Base-by-base conservation (phyloP, 2,329 filamentous ascomycete species). In the Arthrobotrys megalospora region DNA sequence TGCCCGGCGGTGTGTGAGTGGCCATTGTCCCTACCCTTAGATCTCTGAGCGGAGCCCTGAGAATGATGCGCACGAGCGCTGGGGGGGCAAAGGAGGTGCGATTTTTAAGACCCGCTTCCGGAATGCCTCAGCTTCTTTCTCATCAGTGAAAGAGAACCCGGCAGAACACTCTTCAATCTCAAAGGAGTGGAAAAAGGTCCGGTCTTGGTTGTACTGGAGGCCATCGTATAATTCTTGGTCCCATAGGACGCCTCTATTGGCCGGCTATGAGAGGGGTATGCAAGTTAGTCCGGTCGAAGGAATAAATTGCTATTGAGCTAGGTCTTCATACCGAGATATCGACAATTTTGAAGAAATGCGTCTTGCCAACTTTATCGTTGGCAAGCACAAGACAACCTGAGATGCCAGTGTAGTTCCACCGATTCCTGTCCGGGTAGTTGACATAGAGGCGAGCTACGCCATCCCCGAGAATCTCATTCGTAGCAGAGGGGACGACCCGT, bases 81-180 rank as follows among this genome's bases (percentile, higher is more conserved):
- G 16, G 72, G 72, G 72, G 19, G 72, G 65, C 21, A 69, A 19
- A 60, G 50, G 72, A 8, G 72, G 72, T 47, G 94, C 95, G 85
- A 95, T 94, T 89, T 97, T 97, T 86, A 98, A 94, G 80, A 99
- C 93, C 87, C 97, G 98, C 88, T 97, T 97, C 85, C 94, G 91
- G 86, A 99, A 98, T 76, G 93, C 92, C 85, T 93, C 96, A 38
- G 96, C 96, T 86, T 99, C 96, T 85, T 97, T 98, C 86, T 98
- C 96, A 84, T 98, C 96, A 79, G 92, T 91, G 83, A 99, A 99
- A 24, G 93, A 97, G 77, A 99, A 86, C 0, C 91, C 96, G 5
- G 94, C 96, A 78, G 96, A 86, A 82, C 94, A 98, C 80, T 96
- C 91, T 85, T 98, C 94, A 70, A 97, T 89, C 86, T 99, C 96